A percentile compares a stretch with the other conserved stretches of the same genome.
Evolutionary conservation across 2,329 filamentous ascomycete species (phyloP).

Genomic region (Fusarium sp.): DNA sequence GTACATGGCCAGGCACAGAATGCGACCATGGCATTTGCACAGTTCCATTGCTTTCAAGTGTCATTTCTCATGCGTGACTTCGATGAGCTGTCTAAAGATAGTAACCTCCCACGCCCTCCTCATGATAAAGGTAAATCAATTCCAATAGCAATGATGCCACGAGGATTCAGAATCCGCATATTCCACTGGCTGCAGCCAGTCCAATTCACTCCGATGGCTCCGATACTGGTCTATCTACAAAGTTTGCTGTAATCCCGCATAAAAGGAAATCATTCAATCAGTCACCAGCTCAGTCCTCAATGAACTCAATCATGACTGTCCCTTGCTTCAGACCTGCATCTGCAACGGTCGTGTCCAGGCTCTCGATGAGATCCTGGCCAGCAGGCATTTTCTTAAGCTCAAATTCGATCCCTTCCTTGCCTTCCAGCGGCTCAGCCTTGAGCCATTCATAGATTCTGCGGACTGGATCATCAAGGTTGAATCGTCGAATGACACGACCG

Average conservation of each 20-base stretch:
- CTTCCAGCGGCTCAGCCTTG: slow-evolving; percentile 85
- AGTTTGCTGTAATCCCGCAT: slow-evolving; percentile 28
- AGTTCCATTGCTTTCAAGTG: neutral
- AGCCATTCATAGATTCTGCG: slow-evolving; percentile 94
- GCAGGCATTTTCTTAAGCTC: slow-evolving; percentile 84
- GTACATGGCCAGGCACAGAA: neutral
- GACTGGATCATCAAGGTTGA: slow-evolving; percentile 79
- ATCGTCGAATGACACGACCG: slow-evolving; percentile 88
- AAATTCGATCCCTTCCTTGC: slow-evolving; percentile 81
- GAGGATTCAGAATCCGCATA: slow-evolving; percentile 17
- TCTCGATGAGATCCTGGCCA: slow-evolving; percentile 83
- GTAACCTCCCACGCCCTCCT: slow-evolving; percentile 12
- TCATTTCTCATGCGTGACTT: slow-evolving; percentile 12
- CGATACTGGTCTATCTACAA: slow-evolving; percentile 36
- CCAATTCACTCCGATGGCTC: slow-evolving; percentile 33
- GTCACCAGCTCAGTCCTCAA: slow-evolving; percentile 60
- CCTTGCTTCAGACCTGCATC: slow-evolving; percentile 90
- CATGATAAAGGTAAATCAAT: slow-evolving; percentile 19
- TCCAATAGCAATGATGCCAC: slow-evolving; percentile 9
- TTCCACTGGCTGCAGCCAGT: slow-evolving; percentile 25
- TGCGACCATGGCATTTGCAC: neutral
- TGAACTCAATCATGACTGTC: slow-evolving; percentile 94
- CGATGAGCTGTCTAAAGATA: slow-evolving; percentile 31
- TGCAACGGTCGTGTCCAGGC: slow-evolving; percentile 77
- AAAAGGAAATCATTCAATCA: slow-evolving; percentile 20